Base-by-base conservation (phyloP, 495 filamentous ascomycete species). In the Chaetomidium leptoderma region DNA sequence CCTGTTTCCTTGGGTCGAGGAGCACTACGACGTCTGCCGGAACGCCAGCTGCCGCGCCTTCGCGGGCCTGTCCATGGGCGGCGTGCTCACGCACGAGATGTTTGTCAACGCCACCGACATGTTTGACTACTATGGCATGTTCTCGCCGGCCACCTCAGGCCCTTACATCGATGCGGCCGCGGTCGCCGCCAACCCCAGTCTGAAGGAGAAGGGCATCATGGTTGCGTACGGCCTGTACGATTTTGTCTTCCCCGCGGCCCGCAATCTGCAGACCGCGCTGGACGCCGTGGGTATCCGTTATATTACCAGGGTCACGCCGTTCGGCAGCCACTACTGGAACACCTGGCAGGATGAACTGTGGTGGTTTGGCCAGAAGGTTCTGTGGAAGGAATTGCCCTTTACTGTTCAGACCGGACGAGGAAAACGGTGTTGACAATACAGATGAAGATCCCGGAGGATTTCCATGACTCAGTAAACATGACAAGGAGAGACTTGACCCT, bases 321-420 rank as follows among this genome's bases (percentile, higher is more conserved):
- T 65, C 51, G 66, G 68, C 37, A 62, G 62, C 17, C 68, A 70
- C 54, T 66, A 54, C 35, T 70, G 68, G 68, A 71, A 71, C 45
- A 71, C 68, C 7, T 71, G 68, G 68, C 66, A 69, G 51, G 68
- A 71, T 57, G 66, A 66, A 59, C 55, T 70, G 43, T 70, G 68
- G 68, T 69, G 63, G 68, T 70, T 70, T 61, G 68, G 68, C 10
- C 47, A 57, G 26, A 66, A 63, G 54, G 66, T 67, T 1, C 24
- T 70, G 45, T 70, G 68, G 68, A 77, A 64, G 65, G 44, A 19
- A 21, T 50, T 42, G 27, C 58, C 45, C 8, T 35, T 35, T 35
- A 35, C 7, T 35, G 32, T 35, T 8, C 32, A 13, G 32, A 35
- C 32, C 9, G 32, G 32, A n/a, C n/a, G n/a, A n/a, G n/a, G n/a